A percentile compares a stretch with the other conserved stretches of the same genome.
Conservation (phyloP, 805 yeast genomes). For the Candida boidinii region DNA sequence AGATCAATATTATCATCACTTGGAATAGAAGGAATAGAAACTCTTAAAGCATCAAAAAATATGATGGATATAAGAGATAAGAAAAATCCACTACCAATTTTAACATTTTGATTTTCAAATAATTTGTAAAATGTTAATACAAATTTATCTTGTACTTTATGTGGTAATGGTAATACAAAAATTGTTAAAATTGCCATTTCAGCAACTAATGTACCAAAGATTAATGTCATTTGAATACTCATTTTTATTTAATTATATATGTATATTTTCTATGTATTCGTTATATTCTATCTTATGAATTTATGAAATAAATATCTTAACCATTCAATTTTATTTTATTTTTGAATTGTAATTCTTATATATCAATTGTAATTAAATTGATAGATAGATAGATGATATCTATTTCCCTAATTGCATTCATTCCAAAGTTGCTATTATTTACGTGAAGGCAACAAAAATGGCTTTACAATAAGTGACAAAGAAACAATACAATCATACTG, state of each 20-base stretch:
- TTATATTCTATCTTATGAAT: not conserved
- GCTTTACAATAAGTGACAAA: no score
- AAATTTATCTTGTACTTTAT: conserved; percentile 28
- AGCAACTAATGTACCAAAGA: conserved; percentile 32
- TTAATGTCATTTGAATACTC: conserved; percentile 23
- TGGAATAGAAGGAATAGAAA: conserved; percentile 14
- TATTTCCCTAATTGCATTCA: no score
- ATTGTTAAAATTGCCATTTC: conserved; percentile 36
- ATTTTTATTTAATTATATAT: conserved; percentile 5
- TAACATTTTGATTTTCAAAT: conserved; percentile 27
- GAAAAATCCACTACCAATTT: conserved; percentile 32
- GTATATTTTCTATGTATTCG: not conserved
- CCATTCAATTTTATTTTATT: not conserved
- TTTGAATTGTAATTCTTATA: not conserved
- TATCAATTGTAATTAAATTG: not conserved
- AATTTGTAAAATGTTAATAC: conserved; percentile 22
- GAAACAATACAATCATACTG: no score
- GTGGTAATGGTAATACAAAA: conserved; percentile 43
- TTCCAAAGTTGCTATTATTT: no score
- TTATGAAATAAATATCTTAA: not conserved
- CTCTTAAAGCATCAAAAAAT: conserved; percentile 36
- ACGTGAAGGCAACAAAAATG: no score
- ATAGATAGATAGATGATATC: not conserved
- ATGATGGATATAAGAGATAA: conserved; percentile 31
- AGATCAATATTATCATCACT: conserved; percentile 2